Evolutionary conservation across 371 early-diverging fungal genomes (phyloP).

Genomic region (Apophysomyces trapeziformis): DNA sequence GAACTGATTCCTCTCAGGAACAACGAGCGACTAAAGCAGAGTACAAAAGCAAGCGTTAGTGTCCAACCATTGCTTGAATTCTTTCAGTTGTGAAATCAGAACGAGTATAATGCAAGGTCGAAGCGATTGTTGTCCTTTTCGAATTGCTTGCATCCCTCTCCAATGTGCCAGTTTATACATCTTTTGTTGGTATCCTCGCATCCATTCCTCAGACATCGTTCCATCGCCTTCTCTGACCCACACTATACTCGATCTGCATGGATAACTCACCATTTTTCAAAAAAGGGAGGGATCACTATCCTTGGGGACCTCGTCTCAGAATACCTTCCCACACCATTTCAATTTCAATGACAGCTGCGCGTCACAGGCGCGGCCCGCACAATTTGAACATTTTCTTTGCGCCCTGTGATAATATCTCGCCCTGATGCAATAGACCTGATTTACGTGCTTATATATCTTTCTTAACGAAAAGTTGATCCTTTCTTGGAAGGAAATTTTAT

Average conservation of each 20-base stretch:
- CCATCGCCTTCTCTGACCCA: neutral
- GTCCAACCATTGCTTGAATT: too few relatives aligned
- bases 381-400: neutral
- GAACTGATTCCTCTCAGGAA: constrained; percentile 87
- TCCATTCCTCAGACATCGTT: neutral
- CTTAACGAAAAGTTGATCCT: too few relatives aligned
- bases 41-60: constrained; percentile 10
- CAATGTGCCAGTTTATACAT: neutral
- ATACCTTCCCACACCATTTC: neutral
- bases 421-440: neutral
- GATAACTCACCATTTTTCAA: constrained; percentile 11
- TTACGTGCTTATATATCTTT: neutral
- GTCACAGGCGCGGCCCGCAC: constrained; percentile 1
- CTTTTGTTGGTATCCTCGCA: constrained; percentile 1
- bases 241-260: neutral
- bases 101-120: neutral
- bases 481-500: too few relatives aligned
- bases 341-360: neutral
- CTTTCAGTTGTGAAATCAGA: neutral
- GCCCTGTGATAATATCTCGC: neutral
- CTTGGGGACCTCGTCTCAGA: neutral
- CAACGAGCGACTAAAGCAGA: constrained; percentile 77
- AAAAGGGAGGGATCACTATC: constrained; percentile 8
- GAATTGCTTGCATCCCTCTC: neutral
- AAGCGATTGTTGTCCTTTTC: neutral